Base-by-base conservation (phyloP, 495 filamentous ascomycete genomes). In the Umbilicaria muhlenbergii region DNA sequence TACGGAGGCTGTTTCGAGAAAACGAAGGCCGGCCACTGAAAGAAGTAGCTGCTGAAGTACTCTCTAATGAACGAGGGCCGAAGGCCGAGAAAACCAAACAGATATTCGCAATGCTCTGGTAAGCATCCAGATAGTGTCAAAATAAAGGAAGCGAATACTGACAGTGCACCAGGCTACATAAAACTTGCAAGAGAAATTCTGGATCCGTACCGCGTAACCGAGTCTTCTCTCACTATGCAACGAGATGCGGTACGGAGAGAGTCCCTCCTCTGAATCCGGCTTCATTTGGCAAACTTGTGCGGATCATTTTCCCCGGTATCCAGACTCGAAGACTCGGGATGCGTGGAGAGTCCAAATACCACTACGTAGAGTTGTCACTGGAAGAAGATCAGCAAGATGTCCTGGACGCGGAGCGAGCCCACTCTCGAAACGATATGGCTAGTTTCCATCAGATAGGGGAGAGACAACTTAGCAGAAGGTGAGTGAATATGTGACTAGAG, bases 31-130 rank as follows among this genome's bases (percentile, higher is more conserved):
- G 84, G 19, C 67, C 65, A 3, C 61, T 98, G 38, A 75, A 81
- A 46, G 84, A 94, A 21, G 85, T 98, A 47, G 91, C 89, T 4
- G 68, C 68, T 28, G 86, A 88, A 57, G 68, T 85, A 36, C 74
- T 82, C n/a, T 64, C 74, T 47, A 78, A 80, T 42, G 76, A 84
- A 48, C 69, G 80, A 56, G 80, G 79, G 32, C 82, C 85, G 12
- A 86, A 86, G 57, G 83, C 89, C 6, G 91, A 98, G 59, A 82
- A 92, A 58, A 83, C 87, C 35, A 88, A 94, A 47, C 91, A 98
- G 66, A 78, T 98, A 18, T 95, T 95, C 58, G 91, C 91, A 12
- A 93, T 98, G 84, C 77, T 93, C 45, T 98, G 91, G 91, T 95
- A 75, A 49, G 71, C 58, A 31, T 34, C 15, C 35, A 16, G 40